Conservation (phyloP, 1,284 basidiomycete species). For the Coriolopsis trogii region DNA sequence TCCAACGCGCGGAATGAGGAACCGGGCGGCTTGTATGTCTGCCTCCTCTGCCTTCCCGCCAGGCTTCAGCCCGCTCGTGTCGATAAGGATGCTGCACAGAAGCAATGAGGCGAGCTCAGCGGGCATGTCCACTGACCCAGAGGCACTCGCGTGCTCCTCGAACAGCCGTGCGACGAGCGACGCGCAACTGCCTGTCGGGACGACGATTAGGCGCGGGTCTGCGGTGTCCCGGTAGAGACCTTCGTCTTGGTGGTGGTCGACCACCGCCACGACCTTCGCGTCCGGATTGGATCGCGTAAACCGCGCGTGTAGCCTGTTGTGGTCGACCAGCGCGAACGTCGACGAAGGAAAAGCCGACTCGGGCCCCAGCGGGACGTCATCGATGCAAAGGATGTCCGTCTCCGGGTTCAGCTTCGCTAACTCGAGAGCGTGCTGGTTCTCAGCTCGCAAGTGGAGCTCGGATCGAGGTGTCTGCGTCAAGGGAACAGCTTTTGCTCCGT, state of each 20-base stretch:
- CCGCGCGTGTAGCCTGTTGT: slow-evolving; percentile 71
- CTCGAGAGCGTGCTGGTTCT: slow-evolving; percentile 80
- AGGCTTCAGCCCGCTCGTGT: slow-evolving; percentile 78
- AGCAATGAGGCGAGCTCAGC: slow-evolving; percentile 78
- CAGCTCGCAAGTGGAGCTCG: slow-evolving; percentile 81
- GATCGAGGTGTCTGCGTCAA: slow-evolving; percentile 72
- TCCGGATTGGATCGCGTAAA: slow-evolving; percentile 48
- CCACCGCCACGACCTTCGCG: slow-evolving; percentile 68
- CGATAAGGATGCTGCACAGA: slow-evolving; percentile 79
- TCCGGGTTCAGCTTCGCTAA: slow-evolving; percentile 54
- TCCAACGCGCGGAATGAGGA: slow-evolving; percentile 32
- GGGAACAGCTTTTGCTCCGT: slow-evolving; percentile 62
- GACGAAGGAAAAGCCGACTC: slow-evolving; percentile 53
- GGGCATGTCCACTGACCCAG: slow-evolving; percentile 39
- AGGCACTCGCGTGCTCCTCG: slow-evolving; percentile 32
- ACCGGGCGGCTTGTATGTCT: slow-evolving; percentile 44
- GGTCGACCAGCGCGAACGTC: slow-evolving; percentile 87
- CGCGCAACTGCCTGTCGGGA: slow-evolving; percentile 76
- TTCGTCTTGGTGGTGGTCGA: slow-evolving; percentile 97
- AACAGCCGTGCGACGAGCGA: slow-evolving; percentile 74
- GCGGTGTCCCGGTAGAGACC: slow-evolving; percentile 64
- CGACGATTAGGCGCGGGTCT: slow-evolving; percentile 63
- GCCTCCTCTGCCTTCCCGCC: slow-evolving; percentile 74
- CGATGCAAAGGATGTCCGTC: slow-evolving; percentile 53
- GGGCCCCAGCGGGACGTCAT: slow-evolving; percentile 49